phyloP scores from a whole-genome alignment of 768 basidiomycete species.

The Termitomyces sp. region DNA sequence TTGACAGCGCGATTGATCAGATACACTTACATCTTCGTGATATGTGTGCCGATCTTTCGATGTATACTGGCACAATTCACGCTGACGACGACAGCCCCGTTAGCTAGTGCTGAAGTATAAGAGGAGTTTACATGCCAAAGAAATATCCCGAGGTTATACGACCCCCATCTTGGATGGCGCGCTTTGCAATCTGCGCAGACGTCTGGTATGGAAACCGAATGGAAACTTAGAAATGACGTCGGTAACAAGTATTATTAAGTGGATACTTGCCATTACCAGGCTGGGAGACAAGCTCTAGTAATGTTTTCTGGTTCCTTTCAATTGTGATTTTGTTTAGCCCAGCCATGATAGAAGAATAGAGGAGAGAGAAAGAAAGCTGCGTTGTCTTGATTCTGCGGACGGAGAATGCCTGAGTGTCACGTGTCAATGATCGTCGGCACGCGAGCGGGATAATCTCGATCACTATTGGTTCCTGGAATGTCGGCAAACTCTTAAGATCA shows the following conservation, averaged over 20 bases:
- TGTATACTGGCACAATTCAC: constrained; percentile 89
- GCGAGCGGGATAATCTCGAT: constrained; percentile 1
- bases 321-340: constrained; percentile 53
- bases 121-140: constrained; percentile 56
- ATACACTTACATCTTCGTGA: constrained; percentile 81
- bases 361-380: constrained; percentile 1
- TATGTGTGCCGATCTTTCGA: constrained; percentile 91
- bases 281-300: constrained; percentile 64
- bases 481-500: background rate
- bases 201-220: constrained; percentile 42
- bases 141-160: constrained; percentile 85
- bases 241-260: background rate
- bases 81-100: constrained; percentile 34
- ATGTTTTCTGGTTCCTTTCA: constrained; percentile 61
- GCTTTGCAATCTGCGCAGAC: constrained; percentile 90
- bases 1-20: background rate
- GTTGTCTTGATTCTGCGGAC: background rate
- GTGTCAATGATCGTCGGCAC: background rate
- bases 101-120: background rate
- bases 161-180: constrained; percentile 87
- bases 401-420: constrained; percentile 1
- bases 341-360: constrained; percentile 25
- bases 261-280: constrained; percentile 75
- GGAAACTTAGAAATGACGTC: constrained; percentile 15
- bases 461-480: background rate